Percentiles rank a stretch among this genome's conserved stretches.
Evolutionary conservation across 106 monocot genomes (phyloP).

Genomic region (Dioscorea zingiberensis): DNA sequence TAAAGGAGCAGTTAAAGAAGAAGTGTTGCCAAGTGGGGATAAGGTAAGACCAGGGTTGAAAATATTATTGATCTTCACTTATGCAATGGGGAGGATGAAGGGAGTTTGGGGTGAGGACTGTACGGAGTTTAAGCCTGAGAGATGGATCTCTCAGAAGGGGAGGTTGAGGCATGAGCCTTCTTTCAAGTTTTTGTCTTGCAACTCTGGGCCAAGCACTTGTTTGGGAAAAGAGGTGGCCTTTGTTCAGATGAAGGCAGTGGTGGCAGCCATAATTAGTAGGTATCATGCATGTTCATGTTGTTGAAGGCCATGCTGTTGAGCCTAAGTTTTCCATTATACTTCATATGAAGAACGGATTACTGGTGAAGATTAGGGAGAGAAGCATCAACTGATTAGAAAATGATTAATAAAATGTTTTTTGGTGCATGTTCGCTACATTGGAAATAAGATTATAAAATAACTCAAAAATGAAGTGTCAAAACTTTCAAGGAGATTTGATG

Average conservation of each 20-base stretch:
- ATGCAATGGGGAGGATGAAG: slow-evolving; percentile 29
- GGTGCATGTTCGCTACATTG: not conserved
- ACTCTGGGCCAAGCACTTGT: slow-evolving; percentile 36
- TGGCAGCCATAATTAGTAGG: slow-evolving; percentile 10
- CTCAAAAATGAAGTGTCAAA: too few relatives aligned
- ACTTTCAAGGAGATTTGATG: too few relatives aligned
- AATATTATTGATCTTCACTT: slow-evolving; percentile 15
- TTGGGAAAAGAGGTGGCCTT: slow-evolving; percentile 35
- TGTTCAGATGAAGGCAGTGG: slow-evolving; percentile 29
- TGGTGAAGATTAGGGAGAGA: slow-evolving; percentile 28
- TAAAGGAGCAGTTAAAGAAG: slow-evolving; percentile 12
- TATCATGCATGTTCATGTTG: slow-evolving; percentile 18
- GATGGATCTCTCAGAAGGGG: slow-evolving; percentile 22
- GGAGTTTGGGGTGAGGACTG: slow-evolving; percentile 35
- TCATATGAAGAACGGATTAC: slow-evolving; percentile 30
- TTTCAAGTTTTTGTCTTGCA: slow-evolving; percentile 38
- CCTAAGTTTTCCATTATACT: slow-evolving; percentile 29
- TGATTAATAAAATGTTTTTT: not conserved
- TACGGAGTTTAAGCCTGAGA: slow-evolving; percentile 21
- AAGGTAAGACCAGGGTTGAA: slow-evolving; percentile 5
- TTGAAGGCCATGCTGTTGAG: slow-evolving; percentile 17
- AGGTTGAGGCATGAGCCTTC: slow-evolving; percentile 27
- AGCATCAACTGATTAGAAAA: not conserved
- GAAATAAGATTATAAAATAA: too few relatives aligned
- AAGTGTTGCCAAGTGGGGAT: slow-evolving; percentile 21